These are phyloP conservation scores for Curvularia eragrostidis DNA, from an alignment of 2,329 filamentous ascomycete genomes.

Conservation along the genomic window DNA sequence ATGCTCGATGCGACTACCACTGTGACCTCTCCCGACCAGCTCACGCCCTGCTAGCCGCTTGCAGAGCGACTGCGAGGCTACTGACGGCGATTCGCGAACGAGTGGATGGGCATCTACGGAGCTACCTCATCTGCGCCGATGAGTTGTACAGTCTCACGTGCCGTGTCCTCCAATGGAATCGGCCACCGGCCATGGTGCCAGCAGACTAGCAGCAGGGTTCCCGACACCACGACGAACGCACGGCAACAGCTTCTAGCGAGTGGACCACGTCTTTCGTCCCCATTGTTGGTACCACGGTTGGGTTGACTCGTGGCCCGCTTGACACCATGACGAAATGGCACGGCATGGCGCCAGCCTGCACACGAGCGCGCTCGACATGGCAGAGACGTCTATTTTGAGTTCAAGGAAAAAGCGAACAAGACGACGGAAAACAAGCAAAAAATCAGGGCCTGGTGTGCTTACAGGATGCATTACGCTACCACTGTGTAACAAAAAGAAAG, in stretches of 20 bases:
- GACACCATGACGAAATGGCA: slow-evolving; percentile 1
- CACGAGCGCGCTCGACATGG: not conserved
- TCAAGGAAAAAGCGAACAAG: not conserved
- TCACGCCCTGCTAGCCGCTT: slow-evolving; percentile 27
- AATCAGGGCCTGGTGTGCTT: not conserved
- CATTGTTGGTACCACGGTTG: slow-evolving; percentile 4
- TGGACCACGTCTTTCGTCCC: slow-evolving; percentile 4
- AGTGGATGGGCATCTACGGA: slow-evolving; percentile 25
- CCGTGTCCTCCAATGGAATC: slow-evolving; percentile 13
- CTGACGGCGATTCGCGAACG: slow-evolving; percentile 17
- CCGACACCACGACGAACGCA: slow-evolving; percentile 7
- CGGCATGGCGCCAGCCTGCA: not conserved
- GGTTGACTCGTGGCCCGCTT: not conserved
- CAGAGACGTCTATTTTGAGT: not conserved
- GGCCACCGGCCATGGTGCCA: slow-evolving; percentile 3
- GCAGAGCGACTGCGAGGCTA: slow-evolving; percentile 15
- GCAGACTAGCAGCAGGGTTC: slow-evolving; percentile 17
- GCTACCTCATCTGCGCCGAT: slow-evolving; percentile 20
- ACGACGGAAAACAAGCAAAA: not conserved
- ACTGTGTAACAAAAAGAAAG: not conserved
- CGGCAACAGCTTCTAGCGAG: slow-evolving; percentile 7
- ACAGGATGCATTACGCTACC: no score
- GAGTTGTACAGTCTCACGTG: slow-evolving; percentile 27
- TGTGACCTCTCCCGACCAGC: slow-evolving; percentile 24
- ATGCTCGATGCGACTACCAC: slow-evolving; percentile 17